Evolutionary conservation across 306 rosid genomes (phyloP), one percentile per base, ranked within the genome.

Genomic region (Quercus cerris): DNA sequence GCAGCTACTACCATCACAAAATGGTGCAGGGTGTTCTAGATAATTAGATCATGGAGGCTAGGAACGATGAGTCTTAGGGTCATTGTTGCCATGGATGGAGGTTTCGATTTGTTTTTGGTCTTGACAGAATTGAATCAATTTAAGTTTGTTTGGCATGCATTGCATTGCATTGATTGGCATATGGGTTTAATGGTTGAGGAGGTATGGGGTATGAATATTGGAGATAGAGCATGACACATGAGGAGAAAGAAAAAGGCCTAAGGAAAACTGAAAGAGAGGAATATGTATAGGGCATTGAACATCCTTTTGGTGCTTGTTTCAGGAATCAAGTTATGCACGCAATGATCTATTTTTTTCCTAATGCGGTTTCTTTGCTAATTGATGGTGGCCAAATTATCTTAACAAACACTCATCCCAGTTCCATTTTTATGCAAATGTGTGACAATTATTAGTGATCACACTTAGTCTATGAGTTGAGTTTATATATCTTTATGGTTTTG

Each of bases 221-320:
- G 33, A 4, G 33, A 30, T 3, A 30, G 33, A 0, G 33, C 33
- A 30, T 30, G 33, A 30, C 4, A 30, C 33, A 30, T 4, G 5
- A 30, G 5, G 33, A 30, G 33, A 30, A 30, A 30, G 33, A 30
- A 30, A 30, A 30, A 30, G 5, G 33, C 33, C 33, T 4, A 4
- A 30, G 31, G 31, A 30, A 30, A 30, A 3, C 0, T 30, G 31
- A 30, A 30, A 30, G 4, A 30, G 33, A 7, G 75, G 62, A 64
- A 81, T 69, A 25, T 82, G 80, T 46, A 67, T 73, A 66, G 71
- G 23, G 51, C 33, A 30, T 8, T 54, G 38, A 23, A 5, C 81
- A 84, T 81, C 80, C 81, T 69, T 74, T 84, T 49, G 27, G 83
- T 87, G 83, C 70, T 81, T 81, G 6, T 85, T 77, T 49, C 25